Evolutionary conservation across 1,284 basidiomycete genomes (phyloP).

Genomic region (Leccinum insolens): DNA sequence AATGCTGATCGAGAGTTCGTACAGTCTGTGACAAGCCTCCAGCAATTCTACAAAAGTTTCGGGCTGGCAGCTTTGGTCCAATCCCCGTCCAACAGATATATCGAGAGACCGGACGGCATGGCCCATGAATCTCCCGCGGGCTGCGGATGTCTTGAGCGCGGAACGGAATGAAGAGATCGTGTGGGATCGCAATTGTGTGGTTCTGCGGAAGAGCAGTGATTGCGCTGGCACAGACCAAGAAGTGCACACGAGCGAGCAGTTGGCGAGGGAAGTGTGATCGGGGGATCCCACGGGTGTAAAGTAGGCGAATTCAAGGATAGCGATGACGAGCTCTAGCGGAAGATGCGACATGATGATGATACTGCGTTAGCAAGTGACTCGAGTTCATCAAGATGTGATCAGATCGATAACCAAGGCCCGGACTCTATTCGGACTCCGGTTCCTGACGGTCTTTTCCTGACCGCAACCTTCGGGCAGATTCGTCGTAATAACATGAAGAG

Average conservation of each 20-base stretch:
- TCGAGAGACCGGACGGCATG: slow-evolving; percentile 27
- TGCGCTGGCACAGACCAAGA: slow-evolving; percentile 45
- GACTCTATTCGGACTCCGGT: background rate
- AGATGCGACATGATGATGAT: slow-evolving; percentile 26
- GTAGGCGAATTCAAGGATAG: slow-evolving; percentile 43
- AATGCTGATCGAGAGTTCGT: slow-evolving; percentile 39
- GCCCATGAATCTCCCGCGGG: slow-evolving; percentile 17
- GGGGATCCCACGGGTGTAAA: slow-evolving; percentile 34
- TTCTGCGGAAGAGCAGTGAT: slow-evolving; percentile 41
- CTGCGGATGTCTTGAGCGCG: slow-evolving; percentile 22
- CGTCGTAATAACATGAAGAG: background rate
- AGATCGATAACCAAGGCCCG: too few species aligned
- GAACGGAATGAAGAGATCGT: slow-evolving; percentile 16
- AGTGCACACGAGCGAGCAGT: slow-evolving; percentile 40
- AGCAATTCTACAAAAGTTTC: slow-evolving; percentile 33
- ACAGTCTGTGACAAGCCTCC: slow-evolving; percentile 38
- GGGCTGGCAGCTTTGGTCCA: slow-evolving; percentile 15
- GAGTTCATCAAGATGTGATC: too few species aligned
- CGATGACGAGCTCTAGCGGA: slow-evolving; percentile 46
- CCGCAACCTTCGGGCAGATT: background rate
- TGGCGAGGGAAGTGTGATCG: slow-evolving; percentile 37
- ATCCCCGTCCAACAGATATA: slow-evolving; percentile 18
- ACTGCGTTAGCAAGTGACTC: background rate
- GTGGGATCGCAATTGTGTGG: slow-evolving; percentile 18
- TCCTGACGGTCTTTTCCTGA: background rate